Percentiles rank a stretch among this genome's conserved stretches.
Evolutionary conservation across 1,284 basidiomycete species (phyloP).

Genomic region (Malassezia sympodialis): DNA sequence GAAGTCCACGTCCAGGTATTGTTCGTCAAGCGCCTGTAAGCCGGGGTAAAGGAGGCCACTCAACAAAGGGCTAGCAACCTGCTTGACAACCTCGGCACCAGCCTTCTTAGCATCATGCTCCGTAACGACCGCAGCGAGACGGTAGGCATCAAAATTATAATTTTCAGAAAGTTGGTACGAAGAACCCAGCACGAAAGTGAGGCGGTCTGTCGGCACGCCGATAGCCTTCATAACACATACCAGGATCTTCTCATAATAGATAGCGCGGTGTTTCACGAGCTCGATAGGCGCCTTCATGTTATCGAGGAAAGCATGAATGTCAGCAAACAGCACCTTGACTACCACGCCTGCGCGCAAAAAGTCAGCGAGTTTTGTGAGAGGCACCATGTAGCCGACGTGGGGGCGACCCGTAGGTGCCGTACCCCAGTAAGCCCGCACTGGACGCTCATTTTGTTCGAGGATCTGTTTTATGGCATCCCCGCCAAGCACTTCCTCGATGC

Average conservation of each 20-base stretch:
- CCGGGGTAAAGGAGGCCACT: constrained; percentile 91
- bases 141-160: constrained; percentile 92
- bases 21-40: constrained; percentile 89
- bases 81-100: constrained; percentile 98
- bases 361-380: constrained; percentile 90
- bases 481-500: constrained; percentile 79
- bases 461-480: constrained; percentile 72
- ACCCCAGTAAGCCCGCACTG: constrained; percentile 54
- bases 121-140: constrained; percentile 73
- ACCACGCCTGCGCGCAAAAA: constrained; percentile 84
- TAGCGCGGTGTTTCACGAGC: constrained; percentile 74
- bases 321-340: constrained; percentile 82
- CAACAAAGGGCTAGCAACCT: constrained; percentile 80
- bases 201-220: constrained; percentile 70
- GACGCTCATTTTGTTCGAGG: constrained; percentile 56
- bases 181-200: constrained; percentile 70
- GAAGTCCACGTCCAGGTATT: constrained; percentile 90
- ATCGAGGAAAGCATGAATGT: constrained; percentile 94
- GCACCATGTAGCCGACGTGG: constrained; percentile 93
- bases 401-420: constrained; percentile 84
- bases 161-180: constrained; percentile 82
- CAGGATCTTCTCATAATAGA: constrained; percentile 79
- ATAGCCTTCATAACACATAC: constrained; percentile 74
- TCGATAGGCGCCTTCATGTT: constrained; percentile 96
- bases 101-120: constrained; percentile 97